These are phyloP conservation scores for Ailanthus altissimus DNA, from an alignment of 345 rosid genomes.

Conservation along the genomic window DNA sequence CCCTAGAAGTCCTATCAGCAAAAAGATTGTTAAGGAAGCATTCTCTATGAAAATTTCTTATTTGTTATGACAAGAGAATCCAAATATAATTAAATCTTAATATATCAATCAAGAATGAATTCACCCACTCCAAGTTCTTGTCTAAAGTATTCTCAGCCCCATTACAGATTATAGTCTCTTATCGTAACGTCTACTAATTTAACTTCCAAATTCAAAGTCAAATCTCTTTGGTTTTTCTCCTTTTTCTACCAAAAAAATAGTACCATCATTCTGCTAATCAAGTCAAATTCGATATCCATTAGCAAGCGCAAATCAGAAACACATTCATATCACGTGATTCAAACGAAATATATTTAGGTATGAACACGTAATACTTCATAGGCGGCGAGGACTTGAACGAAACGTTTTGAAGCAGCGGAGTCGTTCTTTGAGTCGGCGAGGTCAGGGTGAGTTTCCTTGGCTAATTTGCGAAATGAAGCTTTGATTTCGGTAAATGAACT, in stretches of 20 bases:
- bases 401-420: slow-evolving; percentile 55
- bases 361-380: slow-evolving; percentile 57
- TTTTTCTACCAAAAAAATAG: not conserved
- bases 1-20: not conserved
- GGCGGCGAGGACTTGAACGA: slow-evolving; percentile 88
- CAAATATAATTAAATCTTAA: not conserved
- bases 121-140: not conserved
- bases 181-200: not conserved
- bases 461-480: slow-evolving; percentile 77
- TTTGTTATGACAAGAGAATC: not conserved
- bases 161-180: not conserved
- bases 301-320: not conserved
- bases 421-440: slow-evolving; percentile 47
- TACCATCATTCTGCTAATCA: not conserved
- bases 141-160: not conserved
- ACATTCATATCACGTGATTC: not conserved
- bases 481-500: slow-evolving; percentile 84
- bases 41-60: not conserved
- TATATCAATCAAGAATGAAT: not conserved
- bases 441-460: slow-evolving; percentile 95
- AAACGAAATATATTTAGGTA: not conserved
- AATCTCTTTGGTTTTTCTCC: not conserved
- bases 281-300: slow-evolving; percentile 2
- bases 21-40: not conserved
- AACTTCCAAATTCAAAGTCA: not conserved